Evolutionary conservation across 164 flowering plant genomes (phyloP).

Genomic region (Cinnamomum chago): DNA sequence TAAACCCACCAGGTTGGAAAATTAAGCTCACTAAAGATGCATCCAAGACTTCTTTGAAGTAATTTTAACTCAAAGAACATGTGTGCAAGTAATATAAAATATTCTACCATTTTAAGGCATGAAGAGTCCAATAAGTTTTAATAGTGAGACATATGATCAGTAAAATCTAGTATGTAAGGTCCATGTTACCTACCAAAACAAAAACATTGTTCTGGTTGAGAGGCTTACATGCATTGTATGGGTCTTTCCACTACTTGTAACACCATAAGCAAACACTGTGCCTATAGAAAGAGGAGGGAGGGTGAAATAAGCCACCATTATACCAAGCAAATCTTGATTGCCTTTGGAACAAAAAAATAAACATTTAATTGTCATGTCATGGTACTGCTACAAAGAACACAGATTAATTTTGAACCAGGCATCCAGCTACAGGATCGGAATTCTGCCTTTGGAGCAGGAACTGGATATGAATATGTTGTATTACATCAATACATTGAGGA

Average conservation of each 20-base stretch:
- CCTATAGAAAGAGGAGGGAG: constrained; percentile 32
- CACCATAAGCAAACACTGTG: constrained; percentile 73
- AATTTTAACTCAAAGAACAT: background rate
- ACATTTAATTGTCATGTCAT: background rate
- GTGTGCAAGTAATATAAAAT: background rate
- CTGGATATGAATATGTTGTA: background rate
- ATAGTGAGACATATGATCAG: background rate
- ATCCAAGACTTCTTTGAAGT: background rate
- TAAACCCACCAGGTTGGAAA: no score
- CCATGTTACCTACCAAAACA: background rate
- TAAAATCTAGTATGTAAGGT: constrained; percentile 1
- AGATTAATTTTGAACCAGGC: background rate
- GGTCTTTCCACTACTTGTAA: constrained; percentile 74
- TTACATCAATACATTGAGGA: background rate
- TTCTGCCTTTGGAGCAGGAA: background rate
- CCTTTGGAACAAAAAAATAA: background rate
- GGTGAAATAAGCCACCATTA: background rate
- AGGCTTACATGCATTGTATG: constrained; percentile 76
- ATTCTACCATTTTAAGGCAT: background rate
- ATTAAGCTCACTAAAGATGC: background rate
- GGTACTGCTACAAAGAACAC: background rate
- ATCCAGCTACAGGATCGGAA: background rate
- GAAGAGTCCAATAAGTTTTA: background rate
- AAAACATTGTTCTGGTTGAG: background rate
- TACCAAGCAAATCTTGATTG: background rate